Base-by-base conservation (phyloP, 169 alveolate genomes). In the Plasmodium blacklocki region DNA sequence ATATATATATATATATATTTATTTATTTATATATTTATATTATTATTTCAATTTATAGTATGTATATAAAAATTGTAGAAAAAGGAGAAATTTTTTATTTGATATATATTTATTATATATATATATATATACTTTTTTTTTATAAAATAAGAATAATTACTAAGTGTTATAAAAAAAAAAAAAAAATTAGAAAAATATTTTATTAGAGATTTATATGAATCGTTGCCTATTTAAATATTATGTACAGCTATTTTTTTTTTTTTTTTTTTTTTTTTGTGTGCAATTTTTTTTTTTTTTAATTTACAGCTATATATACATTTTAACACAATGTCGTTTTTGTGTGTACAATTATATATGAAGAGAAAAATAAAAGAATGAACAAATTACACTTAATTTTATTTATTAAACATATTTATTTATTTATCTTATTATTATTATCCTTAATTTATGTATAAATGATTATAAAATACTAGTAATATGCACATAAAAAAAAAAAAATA, bases 241-340 rank as follows among this genome's bases (percentile, higher is more conserved):
- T 78, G 76, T 64, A 78, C 76, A 78, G 76, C 89, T 70, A 78
- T 78, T 78, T 78, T 73, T 60, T 74, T 18, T 66, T 50, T 63
- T 58, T 15, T 58, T 29, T 59, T 63, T 45, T 45, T 74, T 74
- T 74, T 74, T 60, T 64, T 75, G 64, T 56, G 64, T 15, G 29
- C 26, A 54, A 47, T 39, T 74, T 74, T 67, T 39, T 67, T 67
- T 67, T 64, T 76, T 78, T 78, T 78, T 76, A 78, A 50, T 78
- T 78, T 78, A 78, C 89, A 78, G 89, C 89, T 78, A 45, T 59
- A 62, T 74, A 66, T 71, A 78, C 19, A 15, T 9, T 50, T 45
- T 47, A 56, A 49, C 59, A 78, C 89, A 78, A 78, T 78, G 89
- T 78, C 70, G 89, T 78, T 78, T 75, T 78, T 78, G 89, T 78